These are phyloP conservation scores for Backusella tuberculispora DNA, from an alignment of 192 early-diverging fungal species.

Conservation along the genomic window DNA sequence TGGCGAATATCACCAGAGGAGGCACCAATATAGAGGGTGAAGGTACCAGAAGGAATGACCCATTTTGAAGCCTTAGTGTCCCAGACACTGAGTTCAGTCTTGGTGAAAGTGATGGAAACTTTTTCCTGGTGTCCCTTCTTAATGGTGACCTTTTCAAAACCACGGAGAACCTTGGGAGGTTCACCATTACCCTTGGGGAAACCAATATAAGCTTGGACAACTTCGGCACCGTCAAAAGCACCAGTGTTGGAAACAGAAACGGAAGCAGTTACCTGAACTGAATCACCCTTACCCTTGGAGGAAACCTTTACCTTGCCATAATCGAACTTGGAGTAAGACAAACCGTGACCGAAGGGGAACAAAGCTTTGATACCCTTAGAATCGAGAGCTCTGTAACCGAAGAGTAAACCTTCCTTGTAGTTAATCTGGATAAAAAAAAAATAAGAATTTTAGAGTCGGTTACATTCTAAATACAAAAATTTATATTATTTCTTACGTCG, in stretches of 20 bases:
- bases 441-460: not conserved
- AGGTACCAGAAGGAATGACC: slow-evolving; percentile 52
- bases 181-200: slow-evolving; percentile 48
- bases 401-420: slow-evolving; percentile 56
- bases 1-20: slow-evolving; percentile 51
- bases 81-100: slow-evolving; percentile 57
- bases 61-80: slow-evolving; percentile 41
- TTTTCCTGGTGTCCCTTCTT: not conserved
- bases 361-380: slow-evolving; percentile 48
- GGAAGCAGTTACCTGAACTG: not conserved
- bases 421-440: slow-evolving; percentile 44
- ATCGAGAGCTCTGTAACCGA: slow-evolving; percentile 63
- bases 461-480: not conserved
- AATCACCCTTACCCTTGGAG: not conserved
- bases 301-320: slow-evolving; percentile 45
- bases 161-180: slow-evolving; percentile 44
- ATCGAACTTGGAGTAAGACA: slow-evolving; percentile 67
- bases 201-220: slow-evolving; percentile 45
- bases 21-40: slow-evolving; percentile 56
- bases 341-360: slow-evolving; percentile 66
- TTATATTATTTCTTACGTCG: not conserved
- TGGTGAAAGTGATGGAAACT: slow-evolving; percentile 47
- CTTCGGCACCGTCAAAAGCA: slow-evolving; percentile 35
- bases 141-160: slow-evolving; percentile 38
- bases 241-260: slow-evolving; percentile 42